These are phyloP conservation scores for Aspergillus saccharolyticus DNA, from an alignment of 495 filamentous ascomycete genomes.

Conservation along the genomic window DNA sequence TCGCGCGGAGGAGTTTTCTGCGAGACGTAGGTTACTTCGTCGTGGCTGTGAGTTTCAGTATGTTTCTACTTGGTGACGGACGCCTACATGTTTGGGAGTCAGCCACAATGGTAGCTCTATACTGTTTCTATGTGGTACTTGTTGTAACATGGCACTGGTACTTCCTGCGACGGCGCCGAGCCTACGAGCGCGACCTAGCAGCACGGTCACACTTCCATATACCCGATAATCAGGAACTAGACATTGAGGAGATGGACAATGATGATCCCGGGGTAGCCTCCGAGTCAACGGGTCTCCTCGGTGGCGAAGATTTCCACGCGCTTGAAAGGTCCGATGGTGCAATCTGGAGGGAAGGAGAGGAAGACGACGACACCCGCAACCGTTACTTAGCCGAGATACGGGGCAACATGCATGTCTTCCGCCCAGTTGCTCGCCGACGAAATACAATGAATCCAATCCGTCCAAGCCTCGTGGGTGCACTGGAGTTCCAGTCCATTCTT, in stretches of 20 bases:
- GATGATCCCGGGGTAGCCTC: slow-evolving; percentile 58
- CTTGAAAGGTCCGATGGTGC: slow-evolving; percentile 60
- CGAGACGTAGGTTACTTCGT: slow-evolving; percentile 94
- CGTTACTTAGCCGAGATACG: slow-evolving; percentile 76
- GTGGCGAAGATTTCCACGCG: slow-evolving; percentile 62
- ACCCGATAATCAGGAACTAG: slow-evolving; percentile 63
- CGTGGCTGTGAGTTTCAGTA: slow-evolving; percentile 78
- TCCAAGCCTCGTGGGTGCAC: slow-evolving; percentile 84
- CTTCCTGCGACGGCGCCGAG: slow-evolving; percentile 53
- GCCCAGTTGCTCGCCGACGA: slow-evolving; percentile 60
- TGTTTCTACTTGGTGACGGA: slow-evolving; percentile 83
- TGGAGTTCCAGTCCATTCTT: slow-evolving; percentile 90
- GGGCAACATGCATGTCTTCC: slow-evolving; percentile 85
- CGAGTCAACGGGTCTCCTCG: slow-evolving; percentile 48
- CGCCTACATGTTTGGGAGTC: slow-evolving; percentile 85
- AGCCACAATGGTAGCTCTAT: slow-evolving; percentile 82
- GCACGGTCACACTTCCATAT: slow-evolving; percentile 69
- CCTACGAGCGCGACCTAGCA: slow-evolving; percentile 58
- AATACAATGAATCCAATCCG: slow-evolving; percentile 79
- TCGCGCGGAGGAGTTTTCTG: slow-evolving; percentile 81
- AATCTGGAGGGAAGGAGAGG: slow-evolving; percentile 49
- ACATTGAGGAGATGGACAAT: slow-evolving; percentile 65
- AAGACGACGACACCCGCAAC: slow-evolving; percentile 66
- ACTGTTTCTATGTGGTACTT: slow-evolving; percentile 81
- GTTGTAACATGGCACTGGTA: slow-evolving; percentile 95